phyloP scores from a whole-genome alignment of 1,139 yeast species.

The Candida neerlandica region DNA sequence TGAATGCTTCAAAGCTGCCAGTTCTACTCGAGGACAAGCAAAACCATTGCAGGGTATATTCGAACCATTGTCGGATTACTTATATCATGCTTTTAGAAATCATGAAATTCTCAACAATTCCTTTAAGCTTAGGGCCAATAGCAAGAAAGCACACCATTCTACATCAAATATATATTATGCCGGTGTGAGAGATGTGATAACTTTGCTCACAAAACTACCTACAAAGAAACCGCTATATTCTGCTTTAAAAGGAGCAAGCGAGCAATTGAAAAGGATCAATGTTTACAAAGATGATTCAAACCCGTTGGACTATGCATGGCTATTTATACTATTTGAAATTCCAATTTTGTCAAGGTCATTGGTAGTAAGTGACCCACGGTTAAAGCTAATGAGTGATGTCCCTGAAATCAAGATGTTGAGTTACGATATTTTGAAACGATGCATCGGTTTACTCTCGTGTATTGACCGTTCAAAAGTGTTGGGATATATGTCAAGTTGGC shows the following conservation, averaged over 20 bases:
- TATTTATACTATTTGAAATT: conserved; percentile 61
- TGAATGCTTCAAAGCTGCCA: conserved; percentile 26
- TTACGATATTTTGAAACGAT: conserved; percentile 66
- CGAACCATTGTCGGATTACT: conserved; percentile 50
- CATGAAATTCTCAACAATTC: conserved; percentile 49
- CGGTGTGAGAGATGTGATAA: conserved; percentile 47
- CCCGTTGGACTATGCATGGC: conserved; percentile 51
- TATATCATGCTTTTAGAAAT: conserved; percentile 45
- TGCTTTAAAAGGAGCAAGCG: conserved; percentile 51
- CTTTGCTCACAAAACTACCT: conserved; percentile 50
- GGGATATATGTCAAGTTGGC: conserved; percentile 59
- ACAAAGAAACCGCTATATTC: conserved; percentile 59
- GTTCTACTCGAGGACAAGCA: conserved; percentile 12
- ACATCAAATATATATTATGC: conserved; percentile 48
- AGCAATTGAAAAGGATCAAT: conserved; percentile 45
- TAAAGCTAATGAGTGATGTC: conserved; percentile 38
- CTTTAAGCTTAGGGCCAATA: conserved; percentile 36
- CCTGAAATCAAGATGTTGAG: conserved; percentile 57
- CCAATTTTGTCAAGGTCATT: conserved; percentile 58
- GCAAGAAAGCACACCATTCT: conserved; percentile 33
- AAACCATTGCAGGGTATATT: conserved; percentile 41
- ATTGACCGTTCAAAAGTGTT: conserved; percentile 38
- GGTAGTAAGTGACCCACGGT: conserved; percentile 25
- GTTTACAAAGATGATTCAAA: conserved; percentile 38
- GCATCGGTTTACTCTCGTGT: conserved; percentile 66